phyloP scores from a whole-genome alignment of 2,329 filamentous ascomycete genomes.

The Saccharata proteae region DNA sequence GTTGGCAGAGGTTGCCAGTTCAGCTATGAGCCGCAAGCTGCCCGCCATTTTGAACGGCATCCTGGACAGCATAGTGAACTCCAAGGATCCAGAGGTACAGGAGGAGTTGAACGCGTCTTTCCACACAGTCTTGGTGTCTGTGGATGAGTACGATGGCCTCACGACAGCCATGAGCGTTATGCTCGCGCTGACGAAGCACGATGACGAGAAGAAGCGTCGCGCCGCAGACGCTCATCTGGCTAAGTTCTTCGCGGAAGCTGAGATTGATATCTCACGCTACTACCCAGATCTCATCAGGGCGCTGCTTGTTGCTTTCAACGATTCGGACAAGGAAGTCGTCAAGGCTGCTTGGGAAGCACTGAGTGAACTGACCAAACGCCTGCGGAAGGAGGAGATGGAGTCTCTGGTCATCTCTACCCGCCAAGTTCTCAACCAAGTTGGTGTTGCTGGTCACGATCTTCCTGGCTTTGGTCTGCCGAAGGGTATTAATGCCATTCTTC shows the following conservation, averaged over 20 bases:
- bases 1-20: slow-evolving; percentile 77
- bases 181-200: slow-evolving; percentile 75
- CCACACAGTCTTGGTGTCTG: slow-evolving; percentile 78
- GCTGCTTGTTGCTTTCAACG: slow-evolving; percentile 83
- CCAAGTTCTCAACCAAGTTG: slow-evolving; percentile 76
- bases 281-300: slow-evolving; percentile 90
- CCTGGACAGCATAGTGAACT: slow-evolving; percentile 80
- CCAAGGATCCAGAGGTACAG: slow-evolving; percentile 61
- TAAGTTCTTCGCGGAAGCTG: slow-evolving; percentile 70
- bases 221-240: slow-evolving; percentile 68
- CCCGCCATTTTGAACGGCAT: slow-evolving; percentile 85
- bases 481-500: slow-evolving; percentile 90
- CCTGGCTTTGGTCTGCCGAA: slow-evolving; percentile 85
- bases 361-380: slow-evolving; percentile 72
- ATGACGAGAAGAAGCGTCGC: slow-evolving; percentile 76
- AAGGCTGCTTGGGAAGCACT: slow-evolving; percentile 84
- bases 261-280: slow-evolving; percentile 88
- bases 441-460: slow-evolving; percentile 71
- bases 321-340: slow-evolving; percentile 70
- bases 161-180: slow-evolving; percentile 95
- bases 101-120: slow-evolving; percentile 69
- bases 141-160: slow-evolving; percentile 91
- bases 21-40: slow-evolving; percentile 80
- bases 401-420: slow-evolving; percentile 75
- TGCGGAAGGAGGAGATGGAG: slow-evolving; percentile 98